phyloP scores from a whole-genome alignment of 140 eudicot genomes.

The Oenanthe javanica region DNA sequence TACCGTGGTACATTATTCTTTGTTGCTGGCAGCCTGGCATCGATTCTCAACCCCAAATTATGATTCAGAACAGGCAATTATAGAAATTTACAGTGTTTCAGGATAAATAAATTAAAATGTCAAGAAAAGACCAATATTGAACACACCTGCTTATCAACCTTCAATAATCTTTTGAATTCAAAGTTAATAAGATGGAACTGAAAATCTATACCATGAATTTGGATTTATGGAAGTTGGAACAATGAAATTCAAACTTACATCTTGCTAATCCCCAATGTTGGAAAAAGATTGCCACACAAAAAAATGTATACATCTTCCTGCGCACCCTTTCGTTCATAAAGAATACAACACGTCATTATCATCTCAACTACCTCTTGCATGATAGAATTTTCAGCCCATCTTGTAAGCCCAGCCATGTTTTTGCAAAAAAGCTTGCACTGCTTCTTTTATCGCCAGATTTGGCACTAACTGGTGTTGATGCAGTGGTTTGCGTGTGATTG shows the following conservation, averaged over 20 bases:
- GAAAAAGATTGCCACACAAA: neutral
- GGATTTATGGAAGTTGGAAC: neutral
- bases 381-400: slow-evolving; percentile 26
- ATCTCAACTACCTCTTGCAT: too few species aligned
- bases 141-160: neutral
- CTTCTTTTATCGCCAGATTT: slow-evolving; percentile 86
- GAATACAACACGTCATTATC: neutral
- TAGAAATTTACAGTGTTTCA: neutral
- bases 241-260: neutral
- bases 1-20: neutral
- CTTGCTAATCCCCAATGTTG: neutral
- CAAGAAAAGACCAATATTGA: neutral
- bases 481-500: slow-evolving; percentile 66
- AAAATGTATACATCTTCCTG: neutral
- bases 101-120: neutral
- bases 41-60: neutral
- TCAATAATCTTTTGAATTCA: too few species aligned
- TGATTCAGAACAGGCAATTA: neutral
- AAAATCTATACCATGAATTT: neutral
- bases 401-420: slow-evolving; percentile 84
- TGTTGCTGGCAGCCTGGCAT: neutral
- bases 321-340: neutral
- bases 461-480: slow-evolving; percentile 46
- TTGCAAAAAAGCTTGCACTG: slow-evolving; percentile 55
- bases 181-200: neutral